Conservation (phyloP, 116 monocot genomes). For the Posidonia oceanica region DNA sequence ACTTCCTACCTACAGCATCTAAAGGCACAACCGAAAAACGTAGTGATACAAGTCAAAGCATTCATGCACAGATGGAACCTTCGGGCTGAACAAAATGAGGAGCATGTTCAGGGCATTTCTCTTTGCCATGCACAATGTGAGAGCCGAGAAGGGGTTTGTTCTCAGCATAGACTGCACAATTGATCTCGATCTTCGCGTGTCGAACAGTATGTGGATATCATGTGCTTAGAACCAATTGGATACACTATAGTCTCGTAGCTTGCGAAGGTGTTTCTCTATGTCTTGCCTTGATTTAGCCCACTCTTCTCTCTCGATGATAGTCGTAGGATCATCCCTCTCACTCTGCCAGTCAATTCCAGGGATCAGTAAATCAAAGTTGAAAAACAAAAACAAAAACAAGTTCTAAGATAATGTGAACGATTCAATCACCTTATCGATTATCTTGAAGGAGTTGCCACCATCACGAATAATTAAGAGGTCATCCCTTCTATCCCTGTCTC, state of each 20-base stretch:
- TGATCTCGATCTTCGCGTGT: no score
- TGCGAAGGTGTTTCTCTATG: conserved; percentile 72
- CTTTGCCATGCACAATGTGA: no score
- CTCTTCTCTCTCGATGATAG: conserved; percentile 69
- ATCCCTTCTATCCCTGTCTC: conserved; percentile 61
- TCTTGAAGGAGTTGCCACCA: conserved; percentile 34
- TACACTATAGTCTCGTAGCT: conserved; percentile 53
- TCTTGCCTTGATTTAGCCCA: conserved; percentile 59
- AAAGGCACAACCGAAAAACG: no score
- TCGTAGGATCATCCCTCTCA: conserved; percentile 64
- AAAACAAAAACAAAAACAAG: background rate
- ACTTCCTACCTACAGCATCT: no score
- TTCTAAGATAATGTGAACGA: background rate
- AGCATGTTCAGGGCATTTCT: no score
- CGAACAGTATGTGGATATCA: background rate
- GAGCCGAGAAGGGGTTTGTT: no score
- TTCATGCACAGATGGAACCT: no score
- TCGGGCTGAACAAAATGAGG: no score
- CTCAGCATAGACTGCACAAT: no score
- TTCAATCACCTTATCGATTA: conserved; percentile 48
- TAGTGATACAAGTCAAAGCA: no score
- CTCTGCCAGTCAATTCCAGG: conserved; percentile 26
- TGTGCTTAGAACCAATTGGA: conserved; percentile 77
- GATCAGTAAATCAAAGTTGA: background rate
- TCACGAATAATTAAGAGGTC: conserved; percentile 83